Base-by-base conservation (phyloP, 768 basidiomycete genomes). In the Boletus bicolor region DNA sequence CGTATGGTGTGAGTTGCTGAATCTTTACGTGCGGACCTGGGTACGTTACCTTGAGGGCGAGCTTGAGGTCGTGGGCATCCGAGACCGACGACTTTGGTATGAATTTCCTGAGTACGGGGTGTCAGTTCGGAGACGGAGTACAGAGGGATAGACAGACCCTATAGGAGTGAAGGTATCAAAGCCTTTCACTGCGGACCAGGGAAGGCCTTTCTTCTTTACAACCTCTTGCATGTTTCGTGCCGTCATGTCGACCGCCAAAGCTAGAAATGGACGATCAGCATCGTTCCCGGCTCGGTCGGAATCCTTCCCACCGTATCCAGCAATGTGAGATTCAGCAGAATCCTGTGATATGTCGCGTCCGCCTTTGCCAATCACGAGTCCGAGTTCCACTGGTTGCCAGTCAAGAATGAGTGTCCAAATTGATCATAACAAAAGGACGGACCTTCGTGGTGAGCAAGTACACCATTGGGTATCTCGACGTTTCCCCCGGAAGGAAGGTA, bases 91-190 rank as follows among this genome's bases (percentile, higher is more conserved):
- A 74, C 68, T 89, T 92, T 3, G 92, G 87, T 59, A 99, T 86
- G 76, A 93, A 97, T 3, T 82, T 74, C 53, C 91, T 91, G 63
- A 26, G 56, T 35, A 15, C 49, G 2, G 34, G 34, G 28, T 6
- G 51, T 67, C 26, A 62, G 49, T n/a, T 30, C 7, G 5, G 36
- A 32, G 4, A 36, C 5, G 36, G 11, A 2, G 34, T 3, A 26
- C 0, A 2, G 15, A 41, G 37, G 41, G 47, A 35, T 19, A 50
- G 53, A 63, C 72, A 41, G 65, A 91, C 93, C 93, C 87, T 59
- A 96, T 81, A 2, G 94, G 94, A 5, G 91, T 93, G 75, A 95
- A 98, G 0, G 93, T 95, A 70, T 99, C 96, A 62, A 98, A 97
- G 2, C 96, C 96, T 72, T 99, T 98, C 2, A 87, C 91, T 11